A percentile compares a stretch with the other conserved stretches of the same genome.
phyloP scores from a whole-genome alignment of 1,284 basidiomycete genomes.

The Ustilago cynodontis region DNA sequence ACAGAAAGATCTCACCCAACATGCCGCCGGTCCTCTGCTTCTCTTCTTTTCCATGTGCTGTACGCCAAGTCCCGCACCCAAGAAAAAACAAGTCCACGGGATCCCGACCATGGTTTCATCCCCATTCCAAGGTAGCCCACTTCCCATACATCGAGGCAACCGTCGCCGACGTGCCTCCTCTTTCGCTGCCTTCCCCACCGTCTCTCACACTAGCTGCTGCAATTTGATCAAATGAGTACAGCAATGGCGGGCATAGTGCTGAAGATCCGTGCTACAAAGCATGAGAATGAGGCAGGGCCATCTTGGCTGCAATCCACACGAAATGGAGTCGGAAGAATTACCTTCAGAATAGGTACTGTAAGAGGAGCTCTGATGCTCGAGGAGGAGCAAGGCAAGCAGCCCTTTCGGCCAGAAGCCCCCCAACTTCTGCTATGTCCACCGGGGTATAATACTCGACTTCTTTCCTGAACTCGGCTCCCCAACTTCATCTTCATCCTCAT shows the following conservation, averaged over 20 bases:
- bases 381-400: neutral
- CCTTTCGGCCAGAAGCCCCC: neutral
- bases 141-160: neutral
- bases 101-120: conserved; percentile 10
- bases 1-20: conserved; percentile 4
- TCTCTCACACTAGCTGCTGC: neutral
- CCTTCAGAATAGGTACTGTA: neutral
- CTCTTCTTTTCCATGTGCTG: conserved; percentile 4
- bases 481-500: neutral
- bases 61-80: conserved; percentile 29
- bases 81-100: conserved; percentile 3
- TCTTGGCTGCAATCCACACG: too few species aligned
- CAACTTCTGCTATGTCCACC: neutral
- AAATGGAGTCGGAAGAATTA: neutral
- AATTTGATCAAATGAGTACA: neutral
- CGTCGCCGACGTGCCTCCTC: neutral
- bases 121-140: neutral
- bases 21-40: conserved; percentile 9
- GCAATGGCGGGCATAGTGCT: neutral
- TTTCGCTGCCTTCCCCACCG: neutral
- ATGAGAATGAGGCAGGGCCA: neutral
- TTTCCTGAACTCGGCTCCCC: neutral
- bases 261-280: neutral
- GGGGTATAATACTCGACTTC: neutral
- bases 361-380: neutral